A percentile compares a stretch with the other conserved stretches of the same genome.
Evolutionary conservation across 805 yeast species (phyloP).

Genomic region (Ogataea parapolymorpha): DNA sequence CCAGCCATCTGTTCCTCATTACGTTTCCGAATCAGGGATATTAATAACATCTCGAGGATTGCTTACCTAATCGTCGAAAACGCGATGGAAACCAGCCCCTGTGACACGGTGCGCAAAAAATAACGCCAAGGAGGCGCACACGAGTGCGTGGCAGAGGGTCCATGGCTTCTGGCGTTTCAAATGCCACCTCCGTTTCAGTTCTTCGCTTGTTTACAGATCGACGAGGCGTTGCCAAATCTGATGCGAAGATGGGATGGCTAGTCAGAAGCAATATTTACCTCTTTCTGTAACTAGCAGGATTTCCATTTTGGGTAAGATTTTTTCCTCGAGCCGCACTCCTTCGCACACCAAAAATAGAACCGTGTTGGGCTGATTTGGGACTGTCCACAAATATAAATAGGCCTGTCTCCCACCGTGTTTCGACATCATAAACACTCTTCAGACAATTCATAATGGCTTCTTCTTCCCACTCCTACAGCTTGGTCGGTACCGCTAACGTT

Average conservation of each 20-base stretch:
- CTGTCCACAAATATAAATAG: constrained; percentile 14
- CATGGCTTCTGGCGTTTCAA: too few species aligned
- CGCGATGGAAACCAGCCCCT: constrained; percentile 4
- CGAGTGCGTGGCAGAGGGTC: too few species aligned
- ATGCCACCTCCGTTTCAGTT: too few species aligned
- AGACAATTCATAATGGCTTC: constrained; percentile 17
- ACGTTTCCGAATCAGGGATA: constrained; percentile 15
- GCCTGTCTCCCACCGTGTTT: constrained; percentile 1
- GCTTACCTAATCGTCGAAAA: not conserved
- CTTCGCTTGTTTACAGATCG: not conserved
- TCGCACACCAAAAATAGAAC: constrained; percentile 16
- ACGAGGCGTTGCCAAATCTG: not conserved
- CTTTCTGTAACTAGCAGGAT: constrained; percentile 7
- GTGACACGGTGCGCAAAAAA: constrained; percentile 4
- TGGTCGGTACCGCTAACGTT: not conserved
- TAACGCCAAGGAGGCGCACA: not conserved
- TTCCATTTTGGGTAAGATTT: constrained; percentile 6
- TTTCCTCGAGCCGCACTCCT: constrained; percentile 18
- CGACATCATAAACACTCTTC: not conserved
- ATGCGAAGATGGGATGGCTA: not conserved
- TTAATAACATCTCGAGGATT: constrained; percentile 8
- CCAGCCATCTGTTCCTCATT: constrained; percentile 21
- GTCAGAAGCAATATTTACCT: constrained; percentile 4
- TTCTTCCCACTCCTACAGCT: constrained; percentile 2
- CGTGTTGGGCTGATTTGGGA: constrained; percentile 10